Percentiles rank a stretch among this genome's conserved stretches.
Conservation (phyloP, 345 rosid species). For the Clarkia xantiana region DNA sequence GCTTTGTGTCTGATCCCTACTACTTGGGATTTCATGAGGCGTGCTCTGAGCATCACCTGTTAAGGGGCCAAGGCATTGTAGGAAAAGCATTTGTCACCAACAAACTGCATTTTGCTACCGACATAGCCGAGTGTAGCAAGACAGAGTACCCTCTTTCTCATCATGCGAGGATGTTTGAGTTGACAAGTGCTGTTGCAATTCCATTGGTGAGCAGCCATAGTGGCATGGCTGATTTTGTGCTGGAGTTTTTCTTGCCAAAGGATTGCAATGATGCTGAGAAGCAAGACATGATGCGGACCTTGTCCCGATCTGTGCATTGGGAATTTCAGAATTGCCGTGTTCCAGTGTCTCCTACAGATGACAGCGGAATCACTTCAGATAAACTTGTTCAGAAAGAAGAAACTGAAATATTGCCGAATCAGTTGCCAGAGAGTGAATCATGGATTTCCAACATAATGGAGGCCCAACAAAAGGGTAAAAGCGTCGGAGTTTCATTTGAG, state of each 20-base stretch:
- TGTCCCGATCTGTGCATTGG: constrained; percentile 35
- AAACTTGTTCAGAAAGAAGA: constrained; percentile 14
- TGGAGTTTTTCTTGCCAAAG: constrained; percentile 76
- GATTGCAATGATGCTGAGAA: constrained; percentile 34
- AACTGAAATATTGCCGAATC: constrained; percentile 16
- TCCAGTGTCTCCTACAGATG: constrained; percentile 14
- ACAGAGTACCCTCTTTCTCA: constrained; percentile 72
- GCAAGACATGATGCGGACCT: constrained; percentile 32
- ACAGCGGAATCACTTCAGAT: constrained; percentile 3
- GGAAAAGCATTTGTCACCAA: constrained; percentile 50
- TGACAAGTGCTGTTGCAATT: constrained; percentile 63
- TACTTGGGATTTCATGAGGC: constrained; percentile 40
- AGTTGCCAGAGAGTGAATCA: constrained; percentile 29
- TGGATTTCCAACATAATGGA: constrained; percentile 48
- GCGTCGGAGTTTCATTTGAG: constrained; percentile 46
- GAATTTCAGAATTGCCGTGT: constrained; percentile 38
- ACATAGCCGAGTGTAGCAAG: constrained; percentile 51
- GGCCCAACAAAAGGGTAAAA: constrained; percentile 52
- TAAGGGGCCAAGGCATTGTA: constrained; percentile 62
- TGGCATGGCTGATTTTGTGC: constrained; percentile 49
- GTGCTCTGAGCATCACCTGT: constrained; percentile 83
- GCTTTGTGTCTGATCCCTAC: constrained; percentile 35
- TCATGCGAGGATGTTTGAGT: constrained; percentile 63
- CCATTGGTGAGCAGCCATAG: constrained; percentile 36
- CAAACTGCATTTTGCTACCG: constrained; percentile 49